A percentile compares a stretch with the other conserved stretches of the same genome.
phyloP scores from a whole-genome alignment of 768 basidiomycete genomes.

The Hygrophoropsis aurantiaca region DNA sequence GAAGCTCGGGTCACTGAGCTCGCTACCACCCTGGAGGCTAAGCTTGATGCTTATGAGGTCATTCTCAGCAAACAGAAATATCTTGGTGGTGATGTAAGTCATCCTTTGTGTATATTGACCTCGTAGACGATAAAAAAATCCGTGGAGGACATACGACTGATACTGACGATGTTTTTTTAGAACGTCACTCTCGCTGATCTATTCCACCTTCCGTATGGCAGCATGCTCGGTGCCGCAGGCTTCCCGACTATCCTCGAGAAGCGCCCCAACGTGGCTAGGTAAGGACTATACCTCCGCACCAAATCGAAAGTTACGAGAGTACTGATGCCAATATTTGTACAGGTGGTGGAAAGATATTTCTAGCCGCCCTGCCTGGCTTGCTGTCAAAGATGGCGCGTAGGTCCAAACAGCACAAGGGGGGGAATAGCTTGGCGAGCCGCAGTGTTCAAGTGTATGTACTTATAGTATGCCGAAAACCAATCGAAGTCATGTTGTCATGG shows the following conservation, averaged over 20 bases:
- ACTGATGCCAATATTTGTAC: slow-evolving; percentile 5
- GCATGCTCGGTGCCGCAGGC: slow-evolving; percentile 25
- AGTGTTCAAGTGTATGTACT: too few species aligned
- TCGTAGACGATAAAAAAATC: not conserved
- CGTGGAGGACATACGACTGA: not conserved
- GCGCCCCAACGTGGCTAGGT: slow-evolving; percentile 43
- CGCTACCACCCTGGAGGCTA: slow-evolving; percentile 33
- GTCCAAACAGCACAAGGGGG: too few species aligned
- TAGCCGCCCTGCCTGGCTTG: slow-evolving; percentile 44
- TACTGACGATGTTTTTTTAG: slow-evolving; percentile 8
- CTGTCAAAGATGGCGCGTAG: slow-evolving; percentile 39
- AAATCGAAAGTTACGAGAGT: slow-evolving; percentile 8
- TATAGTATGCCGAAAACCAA: too few species aligned
- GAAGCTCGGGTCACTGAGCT: slow-evolving; percentile 23
- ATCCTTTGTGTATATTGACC: not conserved
- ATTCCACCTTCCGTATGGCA: slow-evolving; percentile 50
- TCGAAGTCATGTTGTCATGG: too few species aligned
- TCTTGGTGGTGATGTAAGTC: slow-evolving; percentile 39
- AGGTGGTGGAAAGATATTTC: slow-evolving; percentile 57
- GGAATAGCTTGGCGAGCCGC: too few species aligned
- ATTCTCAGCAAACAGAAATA: slow-evolving; percentile 59
- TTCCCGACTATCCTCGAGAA: slow-evolving; percentile 27
- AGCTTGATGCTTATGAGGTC: slow-evolving; percentile 53
- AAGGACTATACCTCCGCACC: slow-evolving; percentile 8
- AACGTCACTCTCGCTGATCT: slow-evolving; percentile 50